Base-by-base conservation (phyloP, 129 eudicot species). In the Pseudognaphalium luteoalbum region DNA sequence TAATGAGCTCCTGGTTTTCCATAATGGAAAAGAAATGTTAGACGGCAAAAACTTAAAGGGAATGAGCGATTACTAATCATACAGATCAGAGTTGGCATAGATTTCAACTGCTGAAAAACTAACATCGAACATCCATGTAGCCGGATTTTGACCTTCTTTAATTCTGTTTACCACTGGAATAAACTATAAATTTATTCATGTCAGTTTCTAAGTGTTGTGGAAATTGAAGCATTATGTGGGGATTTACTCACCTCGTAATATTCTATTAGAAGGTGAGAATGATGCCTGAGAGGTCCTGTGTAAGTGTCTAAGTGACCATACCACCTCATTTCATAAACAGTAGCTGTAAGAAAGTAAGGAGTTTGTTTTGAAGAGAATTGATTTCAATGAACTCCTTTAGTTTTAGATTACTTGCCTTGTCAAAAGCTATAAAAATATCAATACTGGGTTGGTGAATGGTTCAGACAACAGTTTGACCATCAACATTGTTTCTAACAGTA, bases 381-480 rank as follows among this genome's bases (percentile, higher is more conserved):
- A 41, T 7, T 69, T 7, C 11, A 42, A n/a, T 20, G 9, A 69
- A 21, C 17, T 11, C 9, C 1, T n/a, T 37, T n/a, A 71, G 4
- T 9, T 32, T 71, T 32, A 52, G 64, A 9, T 71, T 52, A 52
- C 35, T 51, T 6, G 22, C 76, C 76, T 71, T 65, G 8, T 71
- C 76, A 54, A 71, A 71, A 29, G 76, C 76, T 71, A 52, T 65
- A 52, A 71, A 71, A 52, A 71, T 71, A 56, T 71, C 50, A 19
- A 71, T 54, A 22, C 76, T 71, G 2, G 76, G 76, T 52, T 71
- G 76, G 65, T 71, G 76, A 52, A 71, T 71, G 22, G 76, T 71
- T 65, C 76, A 71, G 10, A 71, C 76, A 71, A 71, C 50, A 0
- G 76, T 71, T 71, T 65, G 34, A 71, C 76, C 76, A 54, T 71